Base-by-base conservation (phyloP, 176 grass and related monocot species). In the Carex pumila region DNA sequence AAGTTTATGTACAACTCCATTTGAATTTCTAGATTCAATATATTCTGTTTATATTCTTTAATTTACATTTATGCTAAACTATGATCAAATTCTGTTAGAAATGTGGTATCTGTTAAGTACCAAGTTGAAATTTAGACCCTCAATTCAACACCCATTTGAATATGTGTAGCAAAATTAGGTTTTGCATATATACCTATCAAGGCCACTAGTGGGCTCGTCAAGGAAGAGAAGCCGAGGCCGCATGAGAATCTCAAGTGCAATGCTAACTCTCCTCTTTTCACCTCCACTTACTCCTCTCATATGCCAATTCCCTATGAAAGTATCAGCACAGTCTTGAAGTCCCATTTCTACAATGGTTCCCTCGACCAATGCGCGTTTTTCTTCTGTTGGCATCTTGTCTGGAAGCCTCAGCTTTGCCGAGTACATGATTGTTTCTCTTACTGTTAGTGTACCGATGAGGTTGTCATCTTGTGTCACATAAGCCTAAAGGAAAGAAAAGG, bases 381-480 rank as follows among this genome's bases (percentile, higher is more conserved):
- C 96, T 21, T 93, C 93, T 72, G 55, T 62, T 19, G 89, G 89
- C 96, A 99, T 99, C 18, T 94, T 95, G 29, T 99, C 91, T 12
- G 96, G 93, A 56, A 99, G 85, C 7, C 96, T 85, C 15, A 99
- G 96, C 32, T 85, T 73, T 0, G 96, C 96, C 0, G 96, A 99
- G 86, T 99, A 99, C 22, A 89, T 91, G 80, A 99, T 99, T 0
- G 91, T 92, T 87, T 99, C 96, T 84, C 96, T 86, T 71, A 95
- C 96, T 3, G 96, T 99, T 66, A 99, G 62, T 13, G 96, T 99
- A 41, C 96, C 96, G 12, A 99, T 95, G 80, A 99, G 62, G 39
- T 89, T 99, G 87, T 99, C 96, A 87, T 99, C 96, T 75, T 99
- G 96, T 0, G 96, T 99, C 57, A 99, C 91, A 64, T 94, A 99